Evolutionary conservation across 2,329 filamentous ascomycete species (phyloP).

Genomic region (Leptographium flavum): DNA sequence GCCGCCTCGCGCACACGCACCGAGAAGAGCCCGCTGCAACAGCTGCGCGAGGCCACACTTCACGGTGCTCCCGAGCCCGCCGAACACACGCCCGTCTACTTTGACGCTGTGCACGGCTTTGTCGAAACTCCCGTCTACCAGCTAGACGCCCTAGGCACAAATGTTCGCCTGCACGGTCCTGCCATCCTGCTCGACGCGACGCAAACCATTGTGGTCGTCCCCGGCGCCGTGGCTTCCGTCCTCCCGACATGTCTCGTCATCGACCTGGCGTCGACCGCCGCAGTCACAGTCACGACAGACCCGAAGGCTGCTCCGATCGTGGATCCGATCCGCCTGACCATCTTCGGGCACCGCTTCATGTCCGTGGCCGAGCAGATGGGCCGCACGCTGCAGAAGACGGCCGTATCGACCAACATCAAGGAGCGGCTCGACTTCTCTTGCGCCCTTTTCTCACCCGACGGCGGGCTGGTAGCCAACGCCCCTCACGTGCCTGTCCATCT

Average conservation of each 20-base stretch:
- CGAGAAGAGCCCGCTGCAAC: constrained; percentile 71
- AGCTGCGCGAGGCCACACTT: constrained; percentile 46
- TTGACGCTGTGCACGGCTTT: background rate
- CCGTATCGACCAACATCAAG: constrained; percentile 68
- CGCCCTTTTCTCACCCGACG: constrained; percentile 61
- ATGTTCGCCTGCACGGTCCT: constrained; percentile 29
- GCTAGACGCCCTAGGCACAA: background rate
- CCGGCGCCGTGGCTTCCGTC: constrained; percentile 45
- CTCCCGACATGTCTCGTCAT: constrained; percentile 62
- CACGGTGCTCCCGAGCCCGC: too few species aligned
- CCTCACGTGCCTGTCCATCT: constrained; percentile 70
- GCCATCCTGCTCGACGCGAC: constrained; percentile 53
- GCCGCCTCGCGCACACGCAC: constrained; percentile 46
- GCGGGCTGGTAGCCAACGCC: constrained; percentile 65
- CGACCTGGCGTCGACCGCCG: constrained; percentile 12
- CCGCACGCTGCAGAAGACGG: constrained; percentile 63
- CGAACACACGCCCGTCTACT: background rate
- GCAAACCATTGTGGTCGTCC: constrained; percentile 58
- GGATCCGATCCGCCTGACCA: constrained; percentile 57
- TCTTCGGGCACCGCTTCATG: constrained; percentile 75
- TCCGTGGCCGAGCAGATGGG: constrained; percentile 51
- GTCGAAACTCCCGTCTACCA: background rate
- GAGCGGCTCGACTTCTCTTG: constrained; percentile 74
- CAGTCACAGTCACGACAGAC: constrained; percentile 52
- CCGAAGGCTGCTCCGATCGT: constrained; percentile 38